Evolutionary conservation across 108 stramenopile genomes (phyloP).

Genomic region (Cyclostephanos invisitatus): DNA sequence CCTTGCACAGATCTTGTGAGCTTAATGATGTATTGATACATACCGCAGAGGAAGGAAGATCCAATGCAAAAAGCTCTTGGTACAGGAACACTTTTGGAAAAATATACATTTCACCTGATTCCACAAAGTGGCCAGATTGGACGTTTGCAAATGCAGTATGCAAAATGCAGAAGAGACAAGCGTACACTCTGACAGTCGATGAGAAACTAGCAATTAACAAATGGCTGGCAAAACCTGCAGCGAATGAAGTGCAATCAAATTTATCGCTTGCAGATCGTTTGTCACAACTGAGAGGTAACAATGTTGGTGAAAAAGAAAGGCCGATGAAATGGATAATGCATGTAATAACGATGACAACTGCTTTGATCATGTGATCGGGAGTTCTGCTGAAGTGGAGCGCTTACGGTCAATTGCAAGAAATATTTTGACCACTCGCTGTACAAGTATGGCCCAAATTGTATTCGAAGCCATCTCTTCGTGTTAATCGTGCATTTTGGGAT

Average conservation of each 20-base stretch:
- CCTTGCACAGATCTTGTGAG: too few species aligned
- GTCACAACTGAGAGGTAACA: too few species aligned
- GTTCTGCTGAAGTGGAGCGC: too few species aligned
- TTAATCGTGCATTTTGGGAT: too few species aligned
- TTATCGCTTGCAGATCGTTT: conserved; percentile 6
- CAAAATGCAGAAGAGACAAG: conserved; percentile 11
- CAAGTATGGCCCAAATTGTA: too few species aligned
- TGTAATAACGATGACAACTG: too few species aligned
- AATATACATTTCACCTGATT: conserved; percentile 6
- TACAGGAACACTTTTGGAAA: not conserved
- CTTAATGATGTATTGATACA: not conserved
- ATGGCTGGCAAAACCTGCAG: not conserved
- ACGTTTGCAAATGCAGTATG: conserved; percentile 12
- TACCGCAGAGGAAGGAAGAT: not conserved
- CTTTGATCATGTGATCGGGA: too few species aligned
- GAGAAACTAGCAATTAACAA: conserved; percentile 5
- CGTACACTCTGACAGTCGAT: not conserved
- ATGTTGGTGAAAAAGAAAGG: too few species aligned
- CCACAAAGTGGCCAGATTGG: not conserved
- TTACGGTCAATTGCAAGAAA: too few species aligned
- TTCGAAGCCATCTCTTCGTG: too few species aligned
- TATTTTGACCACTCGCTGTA: too few species aligned
- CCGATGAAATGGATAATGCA: too few species aligned
- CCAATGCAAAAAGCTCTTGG: conserved; percentile 5
- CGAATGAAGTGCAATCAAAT: not conserved